Conservation (phyloP, 1,284 basidiomycete species). For the Melanopsichium pennsylvanicum region DNA sequence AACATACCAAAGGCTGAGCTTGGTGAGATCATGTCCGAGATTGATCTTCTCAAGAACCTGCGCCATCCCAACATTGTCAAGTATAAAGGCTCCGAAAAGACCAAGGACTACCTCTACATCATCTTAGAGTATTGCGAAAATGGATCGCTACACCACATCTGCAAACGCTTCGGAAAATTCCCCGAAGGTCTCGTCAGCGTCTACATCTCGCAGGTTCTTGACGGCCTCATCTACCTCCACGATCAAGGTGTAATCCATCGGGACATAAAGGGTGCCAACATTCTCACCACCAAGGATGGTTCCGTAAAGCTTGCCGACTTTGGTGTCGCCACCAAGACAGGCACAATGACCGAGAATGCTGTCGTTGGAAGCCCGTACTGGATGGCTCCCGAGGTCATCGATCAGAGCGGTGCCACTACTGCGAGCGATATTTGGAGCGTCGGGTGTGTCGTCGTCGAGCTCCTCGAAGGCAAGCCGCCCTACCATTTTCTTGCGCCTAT, state of each 20-base stretch:
- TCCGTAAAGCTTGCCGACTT: constrained; percentile 58
- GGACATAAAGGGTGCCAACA: constrained; percentile 68
- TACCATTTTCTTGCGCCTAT: constrained; percentile 95
- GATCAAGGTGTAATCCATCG: constrained; percentile 63
- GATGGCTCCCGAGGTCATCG: constrained; percentile 65
- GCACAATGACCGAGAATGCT: constrained; percentile 63
- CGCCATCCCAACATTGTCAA: constrained; percentile 94
- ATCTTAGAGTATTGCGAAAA: constrained; percentile 99
- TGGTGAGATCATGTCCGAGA: constrained; percentile 98
- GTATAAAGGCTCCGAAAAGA: constrained; percentile 97
- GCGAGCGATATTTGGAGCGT: constrained; percentile 97
- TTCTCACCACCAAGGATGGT: constrained; percentile 74
- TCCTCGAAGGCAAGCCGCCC: constrained; percentile 93
- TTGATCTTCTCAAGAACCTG: constrained; percentile 94
- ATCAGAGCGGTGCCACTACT: constrained; percentile 90
- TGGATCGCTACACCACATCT: constrained; percentile 91
- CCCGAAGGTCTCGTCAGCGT: constrained; percentile 94
- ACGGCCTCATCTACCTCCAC: constrained; percentile 58
- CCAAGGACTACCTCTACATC: constrained; percentile 91
- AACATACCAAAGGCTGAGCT: constrained; percentile 92
- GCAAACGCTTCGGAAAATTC: constrained; percentile 97
- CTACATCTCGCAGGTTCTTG: constrained; percentile 85
- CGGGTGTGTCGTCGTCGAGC: constrained; percentile 94
- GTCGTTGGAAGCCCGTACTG: constrained; percentile 67
- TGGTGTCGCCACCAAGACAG: constrained; percentile 48